phyloP scores from a whole-genome alignment of 1,284 basidiomycete genomes.

The Tremellales sp. region DNA sequence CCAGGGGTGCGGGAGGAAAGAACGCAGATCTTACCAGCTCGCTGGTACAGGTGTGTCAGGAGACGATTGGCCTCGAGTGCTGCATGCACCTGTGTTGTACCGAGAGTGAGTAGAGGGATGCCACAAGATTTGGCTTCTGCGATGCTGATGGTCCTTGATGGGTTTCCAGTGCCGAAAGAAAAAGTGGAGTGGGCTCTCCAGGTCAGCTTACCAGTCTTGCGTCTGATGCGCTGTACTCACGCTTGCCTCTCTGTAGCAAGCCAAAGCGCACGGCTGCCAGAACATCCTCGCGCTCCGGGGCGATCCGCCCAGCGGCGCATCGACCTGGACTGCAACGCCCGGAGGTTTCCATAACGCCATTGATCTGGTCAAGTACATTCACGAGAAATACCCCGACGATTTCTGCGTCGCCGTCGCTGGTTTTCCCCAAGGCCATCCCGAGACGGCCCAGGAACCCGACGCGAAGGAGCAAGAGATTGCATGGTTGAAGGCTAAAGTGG shows the following conservation, averaged over 20 bases:
- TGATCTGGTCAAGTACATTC: conserved; percentile 85
- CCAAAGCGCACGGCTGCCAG: conserved; percentile 84
- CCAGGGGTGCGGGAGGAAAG: conserved; percentile 90
- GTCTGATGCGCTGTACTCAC: conserved; percentile 6
- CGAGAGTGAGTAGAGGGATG: conserved; percentile 57
- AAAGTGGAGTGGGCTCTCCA: conserved; percentile 86
- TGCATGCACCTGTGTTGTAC: conserved; percentile 99
- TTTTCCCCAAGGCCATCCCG: conserved; percentile 71
- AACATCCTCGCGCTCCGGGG: conserved; percentile 95
- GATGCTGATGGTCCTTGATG: background rate
- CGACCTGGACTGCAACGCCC: conserved; percentile 85
- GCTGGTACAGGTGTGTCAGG: conserved; percentile 92
- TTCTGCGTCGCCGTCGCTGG: conserved; percentile 93
- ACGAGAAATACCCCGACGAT: conserved; percentile 73
- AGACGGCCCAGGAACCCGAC: conserved; percentile 55
- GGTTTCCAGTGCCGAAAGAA: conserved; percentile 65
- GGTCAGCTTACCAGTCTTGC: conserved; percentile 53
- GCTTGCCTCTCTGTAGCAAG: conserved; percentile 59
- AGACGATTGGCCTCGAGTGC: conserved; percentile 86
- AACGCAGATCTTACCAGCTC: conserved; percentile 90
- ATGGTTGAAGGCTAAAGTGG: conserved; percentile 85
- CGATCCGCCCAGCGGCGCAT: conserved; percentile 82
- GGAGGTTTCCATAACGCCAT: conserved; percentile 84
- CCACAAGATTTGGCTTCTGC: background rate
- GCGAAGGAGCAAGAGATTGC: conserved; percentile 63